Base-by-base conservation (phyloP, 345 rosid species). In the Ailanthus altissimus region DNA sequence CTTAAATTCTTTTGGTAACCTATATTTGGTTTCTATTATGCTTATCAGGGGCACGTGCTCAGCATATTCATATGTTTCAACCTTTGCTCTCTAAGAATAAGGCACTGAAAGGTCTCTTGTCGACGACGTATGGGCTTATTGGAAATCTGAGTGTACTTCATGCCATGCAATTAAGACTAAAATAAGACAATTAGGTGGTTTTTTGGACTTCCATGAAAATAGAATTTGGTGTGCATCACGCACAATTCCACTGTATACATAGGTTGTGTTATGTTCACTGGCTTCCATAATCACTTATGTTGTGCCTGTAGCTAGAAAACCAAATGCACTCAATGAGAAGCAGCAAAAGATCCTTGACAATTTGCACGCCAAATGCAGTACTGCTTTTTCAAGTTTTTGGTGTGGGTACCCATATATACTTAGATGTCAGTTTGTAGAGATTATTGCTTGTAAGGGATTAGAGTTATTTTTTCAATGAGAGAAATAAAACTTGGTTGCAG, bases 401-500 rank as follows among this genome's bases (percentile, higher is more conserved):
- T 14, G 40, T 23, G 16, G 54, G 43, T 67, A 23, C 50, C 45
- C 53, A 45, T 53, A 45, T 36, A 8, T 45, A 67, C 38, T 46
- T 5, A 67, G 72, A 67, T 16, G 60, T 26, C 56, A 45, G 43
- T 43, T 45, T 60, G 43, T 73, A 40, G 57, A 60, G 54, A 28
- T 59, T 26, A 5, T 46, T 45, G 36, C 58, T 46, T 45, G 76
- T 25, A 73, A 58, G n/a, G 66, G 42, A 28, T 38, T 59, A 12
- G 5, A 40, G 7, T 12, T 12, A 5, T n/a, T 32, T 71, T 18
- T 15, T 15, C 60, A 38, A 36, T 3, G 6, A n/a, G 26, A 71
- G 56, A 70, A 36, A 25, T 16, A 51, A 50, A 49, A 26, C 45
- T 69, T 49, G 59, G 21, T 47, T 68, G 72, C 72, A 47, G 57